Conservation (phyloP, 192 early-diverging fungal species). For the Rhizophagus clarus region DNA sequence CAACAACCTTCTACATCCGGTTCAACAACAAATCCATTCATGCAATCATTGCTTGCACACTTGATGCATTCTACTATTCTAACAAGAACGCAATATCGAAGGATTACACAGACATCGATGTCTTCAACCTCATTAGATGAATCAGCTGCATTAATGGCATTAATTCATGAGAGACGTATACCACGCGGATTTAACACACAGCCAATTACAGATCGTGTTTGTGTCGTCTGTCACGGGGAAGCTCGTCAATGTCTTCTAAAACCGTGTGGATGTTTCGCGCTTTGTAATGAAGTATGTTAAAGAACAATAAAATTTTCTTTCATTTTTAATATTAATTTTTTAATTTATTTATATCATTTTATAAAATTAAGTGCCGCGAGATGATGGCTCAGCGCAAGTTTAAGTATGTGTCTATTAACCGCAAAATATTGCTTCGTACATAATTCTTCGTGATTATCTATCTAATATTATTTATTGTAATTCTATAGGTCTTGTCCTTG, state of each 20-base stretch:
- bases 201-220: slow-evolving; percentile 31
- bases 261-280: slow-evolving; percentile 28
- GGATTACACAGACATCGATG: slow-evolving; percentile 2
- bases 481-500: slow-evolving; percentile 26
- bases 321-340: neutral
- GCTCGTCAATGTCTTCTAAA: slow-evolving; percentile 30
- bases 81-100: slow-evolving; percentile 26
- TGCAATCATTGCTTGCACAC: slow-evolving; percentile 31
- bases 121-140: slow-evolving; percentile 16
- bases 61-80: slow-evolving; percentile 26
- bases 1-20: neutral
- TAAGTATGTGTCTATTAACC: neutral
- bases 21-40: neutral
- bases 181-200: neutral
- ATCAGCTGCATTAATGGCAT: neutral
- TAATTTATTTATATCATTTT: neutral
- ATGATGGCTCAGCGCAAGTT: slow-evolving; percentile 26
- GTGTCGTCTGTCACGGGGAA: slow-evolving; percentile 31
- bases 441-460: neutral
- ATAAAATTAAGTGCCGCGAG: slow-evolving; percentile 9
- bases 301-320: neutral
- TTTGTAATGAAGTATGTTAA: slow-evolving; percentile 15
- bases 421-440: neutral
- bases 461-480: too few species aligned
- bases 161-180: slow-evolving; percentile 21